Conservation (phyloP, 1,284 basidiomycete species). For the Cryptococcus hybrid region DNA sequence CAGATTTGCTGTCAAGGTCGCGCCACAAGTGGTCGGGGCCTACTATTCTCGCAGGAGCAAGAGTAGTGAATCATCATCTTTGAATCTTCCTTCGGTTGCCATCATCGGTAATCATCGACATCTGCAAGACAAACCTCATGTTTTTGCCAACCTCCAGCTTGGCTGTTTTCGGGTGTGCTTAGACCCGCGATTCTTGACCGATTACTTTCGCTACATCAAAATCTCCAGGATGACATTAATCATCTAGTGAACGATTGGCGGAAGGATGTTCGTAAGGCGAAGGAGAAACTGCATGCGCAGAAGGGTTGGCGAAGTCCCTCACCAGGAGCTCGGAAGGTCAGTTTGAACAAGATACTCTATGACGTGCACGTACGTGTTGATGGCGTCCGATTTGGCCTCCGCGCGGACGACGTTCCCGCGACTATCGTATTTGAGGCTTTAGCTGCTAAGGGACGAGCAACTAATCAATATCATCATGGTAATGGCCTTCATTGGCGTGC, state of each 20-base stretch:
- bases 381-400: conserved; percentile 38
- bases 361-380: conserved; percentile 28
- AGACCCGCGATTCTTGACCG: conserved; percentile 46
- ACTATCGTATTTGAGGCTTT: conserved; percentile 43
- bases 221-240: conserved; percentile 34
- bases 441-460: conserved; percentile 26
- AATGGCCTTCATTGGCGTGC: conserved; percentile 38
- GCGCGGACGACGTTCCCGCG: conserved; percentile 42
- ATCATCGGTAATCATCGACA: conserved; percentile 17
- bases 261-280: conserved; percentile 12
- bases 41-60: conserved; percentile 28
- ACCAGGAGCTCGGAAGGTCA: neutral
- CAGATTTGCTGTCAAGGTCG: conserved; percentile 31
- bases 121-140: conserved; percentile 1
- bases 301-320: neutral
- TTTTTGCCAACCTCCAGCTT: conserved; percentile 33
- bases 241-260: conserved; percentile 29
- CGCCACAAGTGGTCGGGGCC: conserved; percentile 38
- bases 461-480: conserved; percentile 18
- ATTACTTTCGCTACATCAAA: conserved; percentile 42
- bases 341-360: conserved; percentile 9
- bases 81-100: conserved; percentile 26
- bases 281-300: neutral
- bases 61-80: conserved; percentile 22
- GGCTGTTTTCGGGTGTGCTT: conserved; percentile 44